phyloP scores from a whole-genome alignment of 2,329 filamentous ascomycete genomes.

The Conoideocrella luteorostrata region DNA sequence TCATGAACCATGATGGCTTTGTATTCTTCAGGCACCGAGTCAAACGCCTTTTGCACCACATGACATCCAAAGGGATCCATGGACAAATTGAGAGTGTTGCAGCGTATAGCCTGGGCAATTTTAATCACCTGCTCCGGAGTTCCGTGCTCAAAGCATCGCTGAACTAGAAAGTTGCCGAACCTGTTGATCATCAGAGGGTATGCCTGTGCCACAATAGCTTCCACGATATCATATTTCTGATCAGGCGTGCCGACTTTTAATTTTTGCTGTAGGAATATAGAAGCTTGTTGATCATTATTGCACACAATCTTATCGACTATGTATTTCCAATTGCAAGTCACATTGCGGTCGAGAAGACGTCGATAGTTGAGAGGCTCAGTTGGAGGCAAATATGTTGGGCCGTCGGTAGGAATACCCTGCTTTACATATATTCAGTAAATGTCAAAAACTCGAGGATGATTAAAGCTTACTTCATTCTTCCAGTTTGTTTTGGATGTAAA shows the following conservation, averaged over 20 bases:
- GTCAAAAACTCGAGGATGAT: no score
- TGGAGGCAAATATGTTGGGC: constrained; percentile 74
- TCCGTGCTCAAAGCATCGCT: constrained; percentile 97
- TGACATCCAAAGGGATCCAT: constrained; percentile 99
- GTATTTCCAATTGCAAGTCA: constrained; percentile 98
- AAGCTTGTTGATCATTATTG: constrained; percentile 98
- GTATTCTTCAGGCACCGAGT: constrained; percentile 94
- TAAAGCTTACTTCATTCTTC: constrained; percentile 52
- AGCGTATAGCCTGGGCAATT: constrained; percentile 89
- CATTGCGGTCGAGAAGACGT: constrained; percentile 86
- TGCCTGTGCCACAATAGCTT: constrained; percentile 89
- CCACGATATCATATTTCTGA: constrained; percentile 95
- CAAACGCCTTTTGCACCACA: constrained; percentile 97
- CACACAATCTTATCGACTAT: constrained; percentile 99
- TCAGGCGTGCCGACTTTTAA: constrained; percentile 92
- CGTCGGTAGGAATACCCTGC: constrained; percentile 38
- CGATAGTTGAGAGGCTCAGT: constrained; percentile 95
- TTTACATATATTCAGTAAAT: no score
- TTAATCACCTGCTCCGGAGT: constrained; percentile 90
- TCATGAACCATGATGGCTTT: constrained; percentile 99
- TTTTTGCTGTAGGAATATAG: constrained; percentile 98
- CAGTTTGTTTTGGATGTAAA: constrained; percentile 55
- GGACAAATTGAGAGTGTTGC: constrained; percentile 86
- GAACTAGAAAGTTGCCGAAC: constrained; percentile 96
- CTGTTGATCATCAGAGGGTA: constrained; percentile 97